Evolutionary conservation across 2,329 filamentous ascomycete genomes (phyloP), one percentile per base, ranked within the genome.

Genomic region (Nothophoma quercina): DNA sequence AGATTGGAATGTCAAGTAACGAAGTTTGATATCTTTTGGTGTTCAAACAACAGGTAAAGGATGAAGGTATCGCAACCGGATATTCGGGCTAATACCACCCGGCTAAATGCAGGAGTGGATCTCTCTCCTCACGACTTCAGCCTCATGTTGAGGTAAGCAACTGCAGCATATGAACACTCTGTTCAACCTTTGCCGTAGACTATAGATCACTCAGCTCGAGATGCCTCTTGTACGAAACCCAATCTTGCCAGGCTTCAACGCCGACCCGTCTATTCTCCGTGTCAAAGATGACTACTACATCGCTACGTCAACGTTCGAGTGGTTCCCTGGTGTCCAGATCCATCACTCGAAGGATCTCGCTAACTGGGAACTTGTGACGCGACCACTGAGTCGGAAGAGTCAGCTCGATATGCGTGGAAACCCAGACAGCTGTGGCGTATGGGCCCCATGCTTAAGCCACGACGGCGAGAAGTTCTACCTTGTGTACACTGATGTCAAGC

Each of bases 401-500:
- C 81, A 84, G 63, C 70, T 84, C 10, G 77, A 84, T 46, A 76
- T 84, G 67, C 75, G 81, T 13, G 81, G 80, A 0, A 73, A 79
- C 23, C 81, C 83, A 38, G 79, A 81, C 3, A 80, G 80, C 15
- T 80, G 77, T 18, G 82, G 81, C 58, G 58, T 88, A n/a, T 88
- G 85, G 83, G 85, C 85, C 2, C 85, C 85, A 0, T 88, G 85
- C 61, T 76, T 88, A 16, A 83, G 80, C 0, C 83, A 87, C 58
- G 84, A 87, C 57, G 84, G 83, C 36, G 75, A 80, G 2, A 79
- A 74, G 46, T 88, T 86, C 71, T 87, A 81, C 79, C 79, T 88
- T 5, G 85, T 87, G 2, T 88, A 85, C 67, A 86, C 85, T 1
- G 84, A 87, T 61, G 84, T 88, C 13, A 88, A 87, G 73, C 83